Percentiles rank a stretch among this genome's conserved stretches.
Conservation (phyloP, 202 grass and related monocot species). For the Schoenoplectus triqueter region DNA sequence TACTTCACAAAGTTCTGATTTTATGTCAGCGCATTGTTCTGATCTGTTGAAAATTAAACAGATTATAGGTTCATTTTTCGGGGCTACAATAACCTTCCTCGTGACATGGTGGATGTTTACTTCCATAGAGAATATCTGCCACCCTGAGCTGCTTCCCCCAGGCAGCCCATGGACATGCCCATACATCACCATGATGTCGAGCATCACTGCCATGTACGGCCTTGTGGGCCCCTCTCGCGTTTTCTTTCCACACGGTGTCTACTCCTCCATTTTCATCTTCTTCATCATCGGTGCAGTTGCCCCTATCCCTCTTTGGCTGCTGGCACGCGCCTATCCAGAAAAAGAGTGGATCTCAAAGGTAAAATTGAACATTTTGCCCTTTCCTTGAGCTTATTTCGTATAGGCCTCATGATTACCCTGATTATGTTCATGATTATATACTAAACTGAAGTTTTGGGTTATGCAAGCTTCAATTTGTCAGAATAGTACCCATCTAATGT, state of each 20-base stretch:
- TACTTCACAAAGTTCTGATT: background rate
- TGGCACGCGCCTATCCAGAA: background rate
- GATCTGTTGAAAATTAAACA: background rate
- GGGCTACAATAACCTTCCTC: background rate
- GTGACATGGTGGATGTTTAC: slow-evolving; percentile 5
- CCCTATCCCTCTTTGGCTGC: background rate
- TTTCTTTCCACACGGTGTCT: background rate
- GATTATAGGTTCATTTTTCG: slow-evolving; percentile 7
- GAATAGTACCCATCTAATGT: background rate
- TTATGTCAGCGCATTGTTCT: too few relatives aligned
- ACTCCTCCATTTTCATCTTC: slow-evolving; percentile 5
- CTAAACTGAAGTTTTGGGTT: too few relatives aligned
- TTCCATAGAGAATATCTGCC: slow-evolving; percentile 1
- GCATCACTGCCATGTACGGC: slow-evolving; percentile 1
- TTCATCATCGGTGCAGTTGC: background rate
- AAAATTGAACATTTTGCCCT: background rate
- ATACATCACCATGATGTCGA: background rate
- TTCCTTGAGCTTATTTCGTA: background rate
- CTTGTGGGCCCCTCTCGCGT: background rate
- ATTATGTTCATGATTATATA: too few relatives aligned
- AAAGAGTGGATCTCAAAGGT: background rate
- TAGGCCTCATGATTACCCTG: too few relatives aligned
- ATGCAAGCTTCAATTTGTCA: background rate
- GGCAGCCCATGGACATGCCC: slow-evolving; percentile 7
- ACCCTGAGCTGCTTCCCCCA: background rate